Evolutionary conservation across 352 stramenopile species (phyloP).

Genomic region (Lagenidium sp.): DNA sequence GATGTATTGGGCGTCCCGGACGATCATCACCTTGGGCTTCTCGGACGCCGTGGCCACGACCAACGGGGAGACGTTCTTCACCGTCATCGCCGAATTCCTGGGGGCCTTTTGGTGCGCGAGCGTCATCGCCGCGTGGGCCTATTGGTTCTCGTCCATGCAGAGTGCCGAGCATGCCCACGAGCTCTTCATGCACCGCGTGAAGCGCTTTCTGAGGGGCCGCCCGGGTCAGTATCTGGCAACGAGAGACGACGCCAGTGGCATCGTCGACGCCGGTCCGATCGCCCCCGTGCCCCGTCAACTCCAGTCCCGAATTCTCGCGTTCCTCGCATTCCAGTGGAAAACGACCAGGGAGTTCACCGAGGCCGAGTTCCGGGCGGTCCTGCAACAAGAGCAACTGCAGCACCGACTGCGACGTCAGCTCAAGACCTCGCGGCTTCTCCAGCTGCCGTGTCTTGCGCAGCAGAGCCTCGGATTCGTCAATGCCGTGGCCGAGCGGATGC

Average conservation of each 20-base stretch:
- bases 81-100: slow-evolving; percentile 16
- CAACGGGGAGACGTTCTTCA: slow-evolving; percentile 18
- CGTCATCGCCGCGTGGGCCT: slow-evolving; percentile 15
- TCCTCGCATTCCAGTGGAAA: slow-evolving; percentile 11
- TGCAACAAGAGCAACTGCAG: slow-evolving; percentile 17
- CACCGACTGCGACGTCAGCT: slow-evolving; percentile 15
- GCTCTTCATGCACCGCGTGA: slow-evolving; percentile 18
- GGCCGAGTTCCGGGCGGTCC: slow-evolving; percentile 6
- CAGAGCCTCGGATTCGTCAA: slow-evolving; percentile 22
- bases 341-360: slow-evolving; percentile 9
- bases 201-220: slow-evolving; percentile 8
- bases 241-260: not conserved
- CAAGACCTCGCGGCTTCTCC: slow-evolving; percentile 13
- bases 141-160: slow-evolving; percentile 16
- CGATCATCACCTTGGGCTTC: slow-evolving; percentile 20
- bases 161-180: slow-evolving; percentile 16
- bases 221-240: slow-evolving; percentile 1
- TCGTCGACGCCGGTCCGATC: too few relatives aligned
- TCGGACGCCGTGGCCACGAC: slow-evolving; percentile 12
- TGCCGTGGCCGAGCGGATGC: slow-evolving; percentile 14
- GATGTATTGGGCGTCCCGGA: slow-evolving; percentile 18
- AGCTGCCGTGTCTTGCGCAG: slow-evolving; percentile 12
- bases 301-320: slow-evolving; percentile 7
- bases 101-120: slow-evolving; percentile 21
- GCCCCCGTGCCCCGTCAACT: slow-evolving; percentile 12